A percentile compares a stretch with the other conserved stretches of the same genome.
These are phyloP conservation scores for Cercospora beticola DNA, from an alignment of 2,329 filamentous ascomycete species.

Conservation along the genomic window DNA sequence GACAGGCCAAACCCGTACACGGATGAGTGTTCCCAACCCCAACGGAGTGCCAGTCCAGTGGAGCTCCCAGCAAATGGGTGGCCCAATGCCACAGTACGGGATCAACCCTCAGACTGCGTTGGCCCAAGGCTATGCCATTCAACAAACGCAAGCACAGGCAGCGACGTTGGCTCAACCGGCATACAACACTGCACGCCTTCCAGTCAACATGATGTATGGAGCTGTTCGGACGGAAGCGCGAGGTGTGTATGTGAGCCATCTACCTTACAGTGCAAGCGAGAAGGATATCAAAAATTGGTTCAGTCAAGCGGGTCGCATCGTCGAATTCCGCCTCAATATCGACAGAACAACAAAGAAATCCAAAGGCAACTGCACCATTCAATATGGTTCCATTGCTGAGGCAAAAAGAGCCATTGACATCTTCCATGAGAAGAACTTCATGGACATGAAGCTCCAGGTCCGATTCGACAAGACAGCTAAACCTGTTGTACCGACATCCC, in stretches of 20 bases:
- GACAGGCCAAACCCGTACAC: not conserved
- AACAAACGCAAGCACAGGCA: not conserved
- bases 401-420: constrained; percentile 30
- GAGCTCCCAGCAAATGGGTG: not conserved
- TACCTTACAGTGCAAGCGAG: constrained; percentile 32
- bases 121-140: not conserved
- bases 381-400: constrained; percentile 29
- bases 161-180: constrained; percentile 14
- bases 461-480: constrained; percentile 29
- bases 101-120: not conserved
- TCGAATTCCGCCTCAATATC: constrained; percentile 30
- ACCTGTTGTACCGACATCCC: not conserved
- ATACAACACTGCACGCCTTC: constrained; percentile 27
- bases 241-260: constrained; percentile 33
- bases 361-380: constrained; percentile 34
- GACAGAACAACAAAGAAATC: constrained; percentile 29
- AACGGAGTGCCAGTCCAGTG: not conserved
- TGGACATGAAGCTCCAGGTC: constrained; percentile 30
- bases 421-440: constrained; percentile 29
- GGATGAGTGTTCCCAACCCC: not conserved
- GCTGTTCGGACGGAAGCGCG: constrained; percentile 30
- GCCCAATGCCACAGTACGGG: not conserved
- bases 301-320: constrained; percentile 30
- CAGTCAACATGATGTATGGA: constrained; percentile 31
- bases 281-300: constrained; percentile 32